Conservation (phyloP, 1,284 basidiomycete genomes). For the Flammula alnicola region DNA sequence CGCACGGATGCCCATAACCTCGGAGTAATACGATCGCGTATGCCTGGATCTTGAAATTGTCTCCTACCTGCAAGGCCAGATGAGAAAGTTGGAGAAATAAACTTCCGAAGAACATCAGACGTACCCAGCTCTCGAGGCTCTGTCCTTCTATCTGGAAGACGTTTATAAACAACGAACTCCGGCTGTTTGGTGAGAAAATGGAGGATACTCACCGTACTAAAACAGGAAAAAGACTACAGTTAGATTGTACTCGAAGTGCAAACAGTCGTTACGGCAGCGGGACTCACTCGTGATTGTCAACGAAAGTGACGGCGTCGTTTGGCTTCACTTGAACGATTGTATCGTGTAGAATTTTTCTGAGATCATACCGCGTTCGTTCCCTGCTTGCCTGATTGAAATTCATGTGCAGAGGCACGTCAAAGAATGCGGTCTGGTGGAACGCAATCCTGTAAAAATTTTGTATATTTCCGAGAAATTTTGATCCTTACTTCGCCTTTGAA, state of each 20-base stretch:
- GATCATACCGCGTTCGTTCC: constrained; percentile 62
- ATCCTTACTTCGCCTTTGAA: constrained; percentile 68
- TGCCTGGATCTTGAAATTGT: constrained; percentile 75
- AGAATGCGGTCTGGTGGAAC: constrained; percentile 68
- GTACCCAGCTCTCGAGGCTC: constrained; percentile 78
- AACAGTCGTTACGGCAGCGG: background rate
- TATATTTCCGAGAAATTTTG: constrained; percentile 15
- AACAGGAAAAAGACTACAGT: constrained; percentile 25
- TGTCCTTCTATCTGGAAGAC: constrained; percentile 67
- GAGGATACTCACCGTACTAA: constrained; percentile 55
- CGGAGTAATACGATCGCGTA: constrained; percentile 90
- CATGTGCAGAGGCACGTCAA: constrained; percentile 79
- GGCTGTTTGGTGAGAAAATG: background rate
- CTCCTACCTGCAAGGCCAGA: constrained; percentile 54
- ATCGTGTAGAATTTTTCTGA: constrained; percentile 63
- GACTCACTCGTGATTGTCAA: constrained; percentile 82
- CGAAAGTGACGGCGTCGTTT: constrained; percentile 79
- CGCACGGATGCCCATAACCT: constrained; percentile 85
- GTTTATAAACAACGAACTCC: constrained; percentile 21
- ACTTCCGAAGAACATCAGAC: constrained; percentile 22
- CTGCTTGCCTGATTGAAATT: constrained; percentile 72
- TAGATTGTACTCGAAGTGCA: constrained; percentile 39
- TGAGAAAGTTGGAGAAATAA: constrained; percentile 11
- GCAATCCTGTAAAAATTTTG: background rate
- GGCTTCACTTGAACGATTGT: constrained; percentile 64